A percentile compares a stretch with the other conserved stretches of the same genome.
phyloP scores from a whole-genome alignment of 805 yeast genomes.

The Metschnikowia dekortorum region DNA sequence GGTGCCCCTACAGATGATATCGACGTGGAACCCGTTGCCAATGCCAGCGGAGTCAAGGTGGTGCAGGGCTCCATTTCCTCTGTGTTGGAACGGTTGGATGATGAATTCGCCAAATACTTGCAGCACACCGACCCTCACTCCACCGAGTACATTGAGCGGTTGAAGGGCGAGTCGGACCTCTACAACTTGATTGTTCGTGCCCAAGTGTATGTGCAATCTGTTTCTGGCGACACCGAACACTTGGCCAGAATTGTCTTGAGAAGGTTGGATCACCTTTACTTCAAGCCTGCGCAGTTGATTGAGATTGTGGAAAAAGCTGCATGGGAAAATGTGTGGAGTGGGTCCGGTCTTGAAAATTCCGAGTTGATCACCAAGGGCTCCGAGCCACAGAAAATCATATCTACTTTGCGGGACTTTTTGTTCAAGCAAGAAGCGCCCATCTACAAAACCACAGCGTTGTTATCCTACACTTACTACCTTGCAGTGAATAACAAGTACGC shows the following conservation, averaged over 20 bases:
- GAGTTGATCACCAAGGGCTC: conserved; percentile 30
- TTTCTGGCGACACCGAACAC: conserved; percentile 50
- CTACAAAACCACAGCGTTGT: conserved; percentile 77
- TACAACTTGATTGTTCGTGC: conserved; percentile 77
- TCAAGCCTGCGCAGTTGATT: conserved; percentile 78
- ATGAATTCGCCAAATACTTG: conserved; percentile 84
- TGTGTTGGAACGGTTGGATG: conserved; percentile 88
- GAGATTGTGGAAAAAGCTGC: conserved; percentile 64
- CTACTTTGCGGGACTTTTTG: conserved; percentile 59
- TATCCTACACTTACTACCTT: conserved; percentile 82
- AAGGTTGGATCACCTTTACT: conserved; percentile 89
- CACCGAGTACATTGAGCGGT: conserved; percentile 84
- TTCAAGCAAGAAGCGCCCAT: conserved; percentile 62
- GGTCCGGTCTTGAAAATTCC: conserved; percentile 20
- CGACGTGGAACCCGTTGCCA: conserved; percentile 60
- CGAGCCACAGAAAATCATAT: conserved; percentile 49
- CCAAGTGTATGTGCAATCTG: conserved; percentile 77
- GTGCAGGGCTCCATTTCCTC: conserved; percentile 83
- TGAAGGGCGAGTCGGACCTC: conserved; percentile 77
- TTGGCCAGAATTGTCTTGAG: conserved; percentile 72
- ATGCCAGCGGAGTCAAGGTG: conserved; percentile 58
- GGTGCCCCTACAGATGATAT: conserved; percentile 70
- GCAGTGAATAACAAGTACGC: conserved; percentile 83
- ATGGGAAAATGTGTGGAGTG: conserved; percentile 52
- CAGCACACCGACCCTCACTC: conserved; percentile 93